These are phyloP conservation scores for Quercus variabilis DNA, from an alignment of 306 rosid genomes.

Conservation along the genomic window DNA sequence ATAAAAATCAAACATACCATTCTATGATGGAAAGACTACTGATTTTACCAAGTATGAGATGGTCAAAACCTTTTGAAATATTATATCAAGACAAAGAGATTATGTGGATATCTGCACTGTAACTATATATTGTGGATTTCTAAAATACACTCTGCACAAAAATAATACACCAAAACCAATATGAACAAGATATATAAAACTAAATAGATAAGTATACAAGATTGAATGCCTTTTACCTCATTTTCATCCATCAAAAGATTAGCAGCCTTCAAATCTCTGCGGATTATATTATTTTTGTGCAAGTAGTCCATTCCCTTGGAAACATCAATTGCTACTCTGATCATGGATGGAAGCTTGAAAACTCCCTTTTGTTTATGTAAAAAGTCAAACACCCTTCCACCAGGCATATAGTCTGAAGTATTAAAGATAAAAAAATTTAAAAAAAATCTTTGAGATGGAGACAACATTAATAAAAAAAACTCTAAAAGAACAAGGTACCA, in stretches of 20 bases:
- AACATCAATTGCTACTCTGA: constrained; percentile 88
- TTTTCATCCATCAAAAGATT: constrained; percentile 99
- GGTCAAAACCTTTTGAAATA: neutral
- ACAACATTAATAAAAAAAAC: neutral
- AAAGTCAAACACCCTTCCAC: constrained; percentile 91
- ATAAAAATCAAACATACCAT: neutral
- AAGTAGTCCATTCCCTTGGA: constrained; percentile 97
- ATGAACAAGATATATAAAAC: neutral
- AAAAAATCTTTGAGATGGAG: neutral
- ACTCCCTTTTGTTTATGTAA: constrained; percentile 89
- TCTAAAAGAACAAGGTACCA: constrained; percentile 6
- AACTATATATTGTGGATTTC: neutral
- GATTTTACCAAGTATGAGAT: neutral
- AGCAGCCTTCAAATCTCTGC: constrained; percentile 98
- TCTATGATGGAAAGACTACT: neutral
- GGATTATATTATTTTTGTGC: constrained; percentile 97
- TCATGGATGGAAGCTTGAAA: constrained; percentile 86
- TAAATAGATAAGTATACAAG: neutral
- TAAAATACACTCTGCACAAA: neutral
- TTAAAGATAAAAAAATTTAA: neutral
- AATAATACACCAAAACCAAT: neutral
- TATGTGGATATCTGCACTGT: neutral
- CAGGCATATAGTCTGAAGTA: constrained; percentile 80
- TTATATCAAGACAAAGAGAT: neutral
- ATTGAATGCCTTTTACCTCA: constrained; percentile 50